A percentile compares a stretch with the other conserved stretches of the same genome.
Evolutionary conservation across 2,329 filamentous ascomycete genomes (phyloP).

Genomic region (Cyanodermella asteris): DNA sequence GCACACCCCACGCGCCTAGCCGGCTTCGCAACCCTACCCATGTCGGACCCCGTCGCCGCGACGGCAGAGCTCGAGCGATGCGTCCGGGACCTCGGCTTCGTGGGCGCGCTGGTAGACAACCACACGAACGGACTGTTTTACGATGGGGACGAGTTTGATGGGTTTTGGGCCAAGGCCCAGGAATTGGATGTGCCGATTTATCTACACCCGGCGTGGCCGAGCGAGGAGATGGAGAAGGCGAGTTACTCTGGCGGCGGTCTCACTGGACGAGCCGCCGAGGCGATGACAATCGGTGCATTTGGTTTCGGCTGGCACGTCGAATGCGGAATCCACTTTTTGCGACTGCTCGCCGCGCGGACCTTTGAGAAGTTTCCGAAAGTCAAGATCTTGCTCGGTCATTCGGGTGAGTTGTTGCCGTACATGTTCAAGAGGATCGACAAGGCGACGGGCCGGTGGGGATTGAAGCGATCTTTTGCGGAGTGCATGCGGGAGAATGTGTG

Average conservation of each 20-base stretch:
- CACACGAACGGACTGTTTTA: constrained; percentile 19
- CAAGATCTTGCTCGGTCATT: constrained; percentile 33
- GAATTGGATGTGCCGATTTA: constrained; percentile 30
- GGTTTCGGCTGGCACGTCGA: constrained; percentile 30
- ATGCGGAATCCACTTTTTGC: constrained; percentile 15
- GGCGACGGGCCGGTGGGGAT: constrained; percentile 7
- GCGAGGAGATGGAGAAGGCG: no score
- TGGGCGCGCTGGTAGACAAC: constrained; percentile 26
- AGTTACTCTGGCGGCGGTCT: no score
- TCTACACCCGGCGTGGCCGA: constrained; percentile 30
- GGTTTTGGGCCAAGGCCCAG: no score
- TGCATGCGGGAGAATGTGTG: constrained; percentile 33
- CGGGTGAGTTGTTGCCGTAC: constrained; percentile 32
- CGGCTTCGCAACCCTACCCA: constrained; percentile 23
- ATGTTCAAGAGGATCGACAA: constrained; percentile 26
- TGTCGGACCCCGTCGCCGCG: constrained; percentile 15
- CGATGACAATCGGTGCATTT: constrained; percentile 16
- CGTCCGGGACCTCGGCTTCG: constrained; percentile 20
- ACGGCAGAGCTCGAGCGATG: constrained; percentile 16
- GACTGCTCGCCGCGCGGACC: constrained; percentile 28
- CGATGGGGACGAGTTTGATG: constrained; percentile 19
- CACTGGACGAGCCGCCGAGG: constrained; percentile 13
- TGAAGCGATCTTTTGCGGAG: constrained; percentile 15
- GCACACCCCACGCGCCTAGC: constrained; percentile 13
- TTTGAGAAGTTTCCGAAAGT: constrained; percentile 33